Conservation (phyloP, 345 rosid species). For the Punica granatum region DNA sequence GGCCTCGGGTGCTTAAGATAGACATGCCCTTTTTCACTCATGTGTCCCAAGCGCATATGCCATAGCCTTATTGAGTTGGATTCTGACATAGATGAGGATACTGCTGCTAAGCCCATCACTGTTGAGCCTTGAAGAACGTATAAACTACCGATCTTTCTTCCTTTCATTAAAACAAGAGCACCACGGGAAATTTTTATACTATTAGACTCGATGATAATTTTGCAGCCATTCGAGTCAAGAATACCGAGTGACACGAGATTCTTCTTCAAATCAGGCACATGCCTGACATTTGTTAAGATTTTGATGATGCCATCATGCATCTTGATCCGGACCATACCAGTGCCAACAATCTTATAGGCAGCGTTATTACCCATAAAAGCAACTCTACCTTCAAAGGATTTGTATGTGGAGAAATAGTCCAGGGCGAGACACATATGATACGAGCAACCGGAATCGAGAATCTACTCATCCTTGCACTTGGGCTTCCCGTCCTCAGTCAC, state of each 20-base stretch:
- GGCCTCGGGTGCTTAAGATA: not conserved
- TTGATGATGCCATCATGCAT: no score
- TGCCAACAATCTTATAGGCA: no score
- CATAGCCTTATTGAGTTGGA: not conserved
- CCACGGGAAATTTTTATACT: not conserved
- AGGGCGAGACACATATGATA: no score
- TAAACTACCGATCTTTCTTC: not conserved
- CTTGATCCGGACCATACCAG: no score
- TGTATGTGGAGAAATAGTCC: not conserved
- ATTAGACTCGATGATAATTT: no score
- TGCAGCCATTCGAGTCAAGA: no score
- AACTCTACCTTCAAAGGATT: no score
- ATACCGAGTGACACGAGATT: no score
- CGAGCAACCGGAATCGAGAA: not conserved
- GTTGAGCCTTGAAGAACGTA: conserved; percentile 1
- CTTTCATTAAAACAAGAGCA: not conserved
- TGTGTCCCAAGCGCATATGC: conserved; percentile 4
- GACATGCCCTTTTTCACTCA: conserved; percentile 7
- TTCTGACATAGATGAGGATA: not conserved
- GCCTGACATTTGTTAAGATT: no score
- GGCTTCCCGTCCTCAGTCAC: no score
- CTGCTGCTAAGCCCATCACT: not conserved
- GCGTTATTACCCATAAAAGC: no score
- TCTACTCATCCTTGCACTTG: not conserved
- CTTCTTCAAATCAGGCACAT: no score